Base-by-base conservation (phyloP, 1,284 basidiomycete genomes). In the Polyporus tsugae region DNA sequence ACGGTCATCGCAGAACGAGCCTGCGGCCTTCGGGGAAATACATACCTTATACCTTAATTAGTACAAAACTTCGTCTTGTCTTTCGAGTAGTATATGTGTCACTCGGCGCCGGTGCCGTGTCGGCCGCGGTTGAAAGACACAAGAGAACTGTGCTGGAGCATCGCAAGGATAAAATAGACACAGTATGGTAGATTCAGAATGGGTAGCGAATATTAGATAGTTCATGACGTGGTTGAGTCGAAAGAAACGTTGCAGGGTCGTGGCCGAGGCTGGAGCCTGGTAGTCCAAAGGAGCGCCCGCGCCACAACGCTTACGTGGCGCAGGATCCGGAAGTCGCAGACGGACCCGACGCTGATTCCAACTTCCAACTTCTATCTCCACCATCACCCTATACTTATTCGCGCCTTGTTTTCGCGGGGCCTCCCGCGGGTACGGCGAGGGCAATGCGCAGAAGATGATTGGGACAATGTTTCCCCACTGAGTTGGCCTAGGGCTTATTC, bases 261-360 rank as follows among this genome's bases (percentile, higher is more conserved):
- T n/a, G n/a, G n/a, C 29, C 1, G 29, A 15, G 29, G 17, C 6
- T 29, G 15, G 52, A 29, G 29, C 29, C 29, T 29, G 29, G 29
- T 33, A 29, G n/a, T n/a, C n/a, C n/a, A n/a, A n/a, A n/a, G 13
- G 33, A 25, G 6, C 52, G 52, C 52, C 13, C 6, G 17, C 29
- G 52, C 52, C 52, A 55, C 52, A 3, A 55, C 1, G 52, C 52
- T 55, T 35, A 55, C 52, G 52, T 55, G 52, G 52, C 52, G 33
- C 25, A 15, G 52, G 52, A 53, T 25, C 25, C 22, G 29, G n/a
- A 19, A 53, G 6, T 29, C 52, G 52, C 25, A 13, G 25, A 29
- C 13, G 52, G 52, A 17, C 52, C 17, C 9, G 29, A 29, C 29
- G 52, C 52, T 29, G 52, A 17, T 15, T 55, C 15, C 33, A 55